Evolutionary conservation across 2,329 filamentous ascomycete species (phyloP).

Genomic region (Colletotrichum orbiculare): DNA sequence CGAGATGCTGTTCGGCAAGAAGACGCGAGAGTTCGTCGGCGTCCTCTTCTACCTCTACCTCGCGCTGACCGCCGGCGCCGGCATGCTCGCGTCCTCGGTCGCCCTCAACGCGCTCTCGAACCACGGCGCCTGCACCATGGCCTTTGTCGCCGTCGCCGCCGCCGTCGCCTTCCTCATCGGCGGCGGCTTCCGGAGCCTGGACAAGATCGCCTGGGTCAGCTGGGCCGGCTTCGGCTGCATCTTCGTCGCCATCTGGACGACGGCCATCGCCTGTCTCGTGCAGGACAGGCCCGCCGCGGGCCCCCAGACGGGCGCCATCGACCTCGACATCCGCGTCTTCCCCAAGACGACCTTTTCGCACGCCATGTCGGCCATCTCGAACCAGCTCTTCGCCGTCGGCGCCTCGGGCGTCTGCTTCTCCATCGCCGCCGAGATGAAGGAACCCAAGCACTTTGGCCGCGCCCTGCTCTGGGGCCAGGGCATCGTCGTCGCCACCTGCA

Average conservation of each 20-base stretch:
- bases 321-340: constrained; percentile 43
- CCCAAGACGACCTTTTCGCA: constrained; percentile 43
- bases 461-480: constrained; percentile 42
- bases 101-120: constrained; percentile 52
- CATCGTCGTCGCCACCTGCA: constrained; percentile 46
- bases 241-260: constrained; percentile 39
- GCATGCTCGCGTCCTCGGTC: constrained; percentile 53
- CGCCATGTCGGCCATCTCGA: constrained; percentile 45
- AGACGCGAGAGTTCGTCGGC: constrained; percentile 56
- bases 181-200: constrained; percentile 44
- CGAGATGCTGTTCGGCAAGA: constrained; percentile 56
- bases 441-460: constrained; percentile 43
- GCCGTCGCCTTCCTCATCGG: constrained; percentile 44
- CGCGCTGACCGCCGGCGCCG: constrained; percentile 45
- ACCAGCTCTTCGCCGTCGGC: constrained; percentile 51
- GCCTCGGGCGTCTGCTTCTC: constrained; percentile 49
- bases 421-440: constrained; percentile 47
- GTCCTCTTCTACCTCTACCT: constrained; percentile 49
- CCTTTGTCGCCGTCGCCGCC: constrained; percentile 51
- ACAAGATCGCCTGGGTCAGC: constrained; percentile 46
- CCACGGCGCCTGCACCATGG: constrained; percentile 52
- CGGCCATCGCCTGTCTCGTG: constrained; percentile 44
- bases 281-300: constrained; percentile 43
- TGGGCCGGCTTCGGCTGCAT: constrained; percentile 42
- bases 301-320: constrained; percentile 38